These are phyloP conservation scores for Ottelia alismoides DNA, from an alignment of 106 monocot species.

Conservation along the genomic window DNA sequence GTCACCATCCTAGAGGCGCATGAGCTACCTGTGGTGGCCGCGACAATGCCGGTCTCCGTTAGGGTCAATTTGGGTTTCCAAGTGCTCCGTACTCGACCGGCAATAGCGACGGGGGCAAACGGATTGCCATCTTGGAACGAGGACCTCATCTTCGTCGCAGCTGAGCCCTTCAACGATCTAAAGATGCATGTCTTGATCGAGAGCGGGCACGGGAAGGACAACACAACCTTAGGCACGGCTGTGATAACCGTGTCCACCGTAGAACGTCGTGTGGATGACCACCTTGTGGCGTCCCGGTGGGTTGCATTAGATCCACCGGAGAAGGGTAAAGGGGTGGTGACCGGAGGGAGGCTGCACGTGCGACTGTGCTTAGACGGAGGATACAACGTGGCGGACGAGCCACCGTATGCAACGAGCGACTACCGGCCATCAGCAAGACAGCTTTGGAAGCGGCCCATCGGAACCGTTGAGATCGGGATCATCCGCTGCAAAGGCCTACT, in stretches of 20 bases:
- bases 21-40: constrained; percentile 16
- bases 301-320: constrained; percentile 35
- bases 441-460: constrained; percentile 65
- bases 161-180: constrained; percentile 66
- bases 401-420: constrained; percentile 41
- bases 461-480: constrained; percentile 68
- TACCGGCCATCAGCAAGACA: constrained; percentile 87
- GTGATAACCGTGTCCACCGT: constrained; percentile 38
- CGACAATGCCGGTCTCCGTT: constrained; percentile 27
- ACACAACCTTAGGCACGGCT: constrained; percentile 28
- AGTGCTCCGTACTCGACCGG: constrained; percentile 28
- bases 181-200: constrained; percentile 40
- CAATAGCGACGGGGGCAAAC: constrained; percentile 23
- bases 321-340: not conserved
- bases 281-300: constrained; percentile 61
- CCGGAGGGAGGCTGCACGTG: constrained; percentile 50
- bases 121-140: constrained; percentile 69
- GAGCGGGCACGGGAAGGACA: constrained; percentile 40
- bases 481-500: constrained; percentile 60
- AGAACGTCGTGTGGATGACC: constrained; percentile 83
- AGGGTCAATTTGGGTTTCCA: constrained; percentile 56
- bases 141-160: constrained; percentile 72
- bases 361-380: constrained; percentile 78
- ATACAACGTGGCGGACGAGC: constrained; percentile 80
- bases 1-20: constrained; percentile 65